Base-by-base conservation (phyloP, 2,329 filamentous ascomycete species). In the Cladophialophora bantiana region DNA sequence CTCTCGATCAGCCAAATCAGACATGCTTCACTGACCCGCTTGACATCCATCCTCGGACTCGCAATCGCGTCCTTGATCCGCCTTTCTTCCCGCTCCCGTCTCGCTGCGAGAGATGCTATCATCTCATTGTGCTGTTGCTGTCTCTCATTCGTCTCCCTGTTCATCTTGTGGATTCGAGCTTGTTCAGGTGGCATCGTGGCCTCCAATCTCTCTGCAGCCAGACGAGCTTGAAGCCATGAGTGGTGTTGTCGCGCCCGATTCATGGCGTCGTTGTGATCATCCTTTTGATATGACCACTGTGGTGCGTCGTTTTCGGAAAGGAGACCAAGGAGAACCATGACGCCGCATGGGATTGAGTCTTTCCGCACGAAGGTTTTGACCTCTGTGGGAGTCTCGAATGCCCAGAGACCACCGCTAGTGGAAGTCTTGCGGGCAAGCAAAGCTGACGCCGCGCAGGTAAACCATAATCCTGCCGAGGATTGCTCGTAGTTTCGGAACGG, bases 311-410 rank as follows among this genome's bases (percentile, higher is more conserved):
- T 68, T 55, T 72, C 67, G 20, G 68, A 60, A 36, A 76, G 68
- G 15, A 76, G 65, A 12, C 68, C 73, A 3, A 76, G 70, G 9
- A 74, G 57, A 5, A 75, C 74, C 71, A 76, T 72, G 20, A 75
- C 62, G 36, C 74, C 74, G 63, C 74, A 75, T 15, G 74, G 74
- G 7, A 75, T 67, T 3, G 71, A 70, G 59, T 75, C 73, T 50
- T 71, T 72, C n/a, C 69, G 68, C 13, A 68, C 65, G 55, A 73
- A 73, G 7, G 67, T 58, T 61, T 67, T 42, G 48, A 75, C 68
- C 10, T 73, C 66, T 4, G 66, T 31, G 5, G 74, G 74, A 42
- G 72, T 62, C 2, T 72, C 68, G 50, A 73, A 74, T n/a, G 69
- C 71, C 72, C 73, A 75, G 1, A 74, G 58, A 4, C 69, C 71